These are phyloP conservation scores for Chrysosphaeria jannelii DNA, from an alignment of 2,329 filamentous ascomycete species.

Conservation along the genomic window DNA sequence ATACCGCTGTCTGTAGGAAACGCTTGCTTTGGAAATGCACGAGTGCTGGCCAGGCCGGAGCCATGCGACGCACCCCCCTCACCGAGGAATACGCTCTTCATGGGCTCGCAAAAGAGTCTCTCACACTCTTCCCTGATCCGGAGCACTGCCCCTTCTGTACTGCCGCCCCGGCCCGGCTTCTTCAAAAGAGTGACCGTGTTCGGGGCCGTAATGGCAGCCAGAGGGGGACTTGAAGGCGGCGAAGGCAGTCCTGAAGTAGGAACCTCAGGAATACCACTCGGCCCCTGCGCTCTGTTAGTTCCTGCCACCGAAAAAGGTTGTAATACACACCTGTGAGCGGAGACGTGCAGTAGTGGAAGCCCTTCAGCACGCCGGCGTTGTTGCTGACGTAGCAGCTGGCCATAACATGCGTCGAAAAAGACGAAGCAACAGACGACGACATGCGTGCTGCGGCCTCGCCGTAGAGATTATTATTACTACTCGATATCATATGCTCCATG, in stretches of 20 bases:
- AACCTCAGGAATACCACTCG: conserved; percentile 90
- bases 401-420: conserved; percentile 42
- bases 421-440: not conserved
- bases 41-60: conserved; percentile 68
- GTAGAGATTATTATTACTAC: conserved; percentile 46
- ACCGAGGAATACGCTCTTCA: conserved; percentile 84
- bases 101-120: conserved; percentile 97
- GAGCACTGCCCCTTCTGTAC: conserved; percentile 76
- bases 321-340: conserved; percentile 36
- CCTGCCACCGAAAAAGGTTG: not conserved
- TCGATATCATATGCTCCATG: no score
- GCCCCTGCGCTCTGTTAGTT: conserved; percentile 23
- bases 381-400: conserved; percentile 80
- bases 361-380: conserved; percentile 33
- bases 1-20: no score
- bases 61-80: conserved; percentile 57
- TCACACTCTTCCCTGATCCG: conserved; percentile 99
- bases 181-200: conserved; percentile 34
- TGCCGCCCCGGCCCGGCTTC: conserved; percentile 15
- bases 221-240: conserved; percentile 69
- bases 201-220: conserved; percentile 39
- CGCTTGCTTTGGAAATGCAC: conserved; percentile 7
- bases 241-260: conserved; percentile 58
- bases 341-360: conserved; percentile 91
- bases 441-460: conserved; percentile 25